These are phyloP conservation scores for Paramecium primaurelia DNA, from an alignment of 73 alveolate species.

Conservation along the genomic window DNA sequence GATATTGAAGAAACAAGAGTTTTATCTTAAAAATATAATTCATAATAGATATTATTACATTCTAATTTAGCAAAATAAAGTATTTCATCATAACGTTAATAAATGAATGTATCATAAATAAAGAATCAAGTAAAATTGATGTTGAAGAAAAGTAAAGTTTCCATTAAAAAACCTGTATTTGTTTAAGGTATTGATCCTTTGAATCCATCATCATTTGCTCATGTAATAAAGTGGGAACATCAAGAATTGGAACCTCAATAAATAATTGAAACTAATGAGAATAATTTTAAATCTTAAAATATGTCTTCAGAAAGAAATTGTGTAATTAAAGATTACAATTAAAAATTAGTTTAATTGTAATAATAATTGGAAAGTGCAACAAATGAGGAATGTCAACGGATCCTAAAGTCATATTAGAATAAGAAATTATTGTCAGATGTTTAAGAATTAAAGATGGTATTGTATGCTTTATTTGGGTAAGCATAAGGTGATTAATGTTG, in stretches of 20 bases:
- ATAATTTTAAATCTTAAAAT: neutral
- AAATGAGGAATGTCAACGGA: neutral
- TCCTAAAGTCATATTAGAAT: neutral
- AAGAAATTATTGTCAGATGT: slow-evolving; percentile 12
- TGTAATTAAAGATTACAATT: neutral
- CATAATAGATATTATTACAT: neutral
- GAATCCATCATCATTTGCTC: slow-evolving; percentile 36
- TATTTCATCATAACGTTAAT: neutral
- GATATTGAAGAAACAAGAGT: slow-evolving; percentile 38
- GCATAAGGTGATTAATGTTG: neutral
- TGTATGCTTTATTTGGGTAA: slow-evolving; percentile 33
- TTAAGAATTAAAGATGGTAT: slow-evolving; percentile 23
- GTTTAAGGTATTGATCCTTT: slow-evolving; percentile 31
- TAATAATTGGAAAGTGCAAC: neutral
- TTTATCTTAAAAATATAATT: neutral
- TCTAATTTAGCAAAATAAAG: neutral
- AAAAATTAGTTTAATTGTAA: neutral
- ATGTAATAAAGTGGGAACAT: slow-evolving; percentile 34
- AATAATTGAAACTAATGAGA: neutral
- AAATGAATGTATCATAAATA: neutral
- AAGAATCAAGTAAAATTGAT: neutral
- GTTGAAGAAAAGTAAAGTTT: slow-evolving; percentile 11
- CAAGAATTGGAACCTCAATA: slow-evolving; percentile 1
- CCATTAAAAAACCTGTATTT: slow-evolving; percentile 9
- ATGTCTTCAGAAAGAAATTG: neutral